phyloP scores from a whole-genome alignment of 202 grass and related monocot genomes.

The Digitaria exilis region DNA sequence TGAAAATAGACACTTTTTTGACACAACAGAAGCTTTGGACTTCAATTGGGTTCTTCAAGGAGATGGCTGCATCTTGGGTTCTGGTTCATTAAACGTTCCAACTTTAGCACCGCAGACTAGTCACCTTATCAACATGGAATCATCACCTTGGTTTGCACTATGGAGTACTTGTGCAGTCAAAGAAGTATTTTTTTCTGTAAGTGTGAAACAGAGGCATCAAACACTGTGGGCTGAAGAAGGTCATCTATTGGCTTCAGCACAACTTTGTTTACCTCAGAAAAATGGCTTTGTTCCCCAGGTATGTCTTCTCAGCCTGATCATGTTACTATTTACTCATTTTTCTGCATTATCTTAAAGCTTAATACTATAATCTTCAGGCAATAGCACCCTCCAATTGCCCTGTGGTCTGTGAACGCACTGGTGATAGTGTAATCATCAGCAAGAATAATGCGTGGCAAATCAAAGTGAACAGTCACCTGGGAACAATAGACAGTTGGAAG shows the following conservation, averaged over 20 bases:
- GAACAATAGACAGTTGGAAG: slow-evolving; percentile 96
- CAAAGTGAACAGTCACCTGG: slow-evolving; percentile 69
- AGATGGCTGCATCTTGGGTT: slow-evolving; percentile 72
- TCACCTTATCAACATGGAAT: slow-evolving; percentile 62
- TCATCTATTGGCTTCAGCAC: slow-evolving; percentile 86
- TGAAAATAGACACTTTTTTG: slow-evolving; percentile 72
- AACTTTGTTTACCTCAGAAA: slow-evolving; percentile 68
- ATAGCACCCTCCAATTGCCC: slow-evolving; percentile 47
- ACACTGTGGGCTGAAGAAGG: slow-evolving; percentile 74
- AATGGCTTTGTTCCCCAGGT: slow-evolving; percentile 62
- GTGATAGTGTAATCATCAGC: slow-evolving; percentile 62
- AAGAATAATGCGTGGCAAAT: slow-evolving; percentile 79
- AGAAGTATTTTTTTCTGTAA: slow-evolving; percentile 85
- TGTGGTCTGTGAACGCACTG: slow-evolving; percentile 52
- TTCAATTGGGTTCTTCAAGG: slow-evolving; percentile 84
- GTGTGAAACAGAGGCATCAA: slow-evolving; percentile 55
- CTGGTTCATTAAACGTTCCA: slow-evolving; percentile 63
- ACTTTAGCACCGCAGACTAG: slow-evolving; percentile 61
- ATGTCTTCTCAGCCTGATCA: slow-evolving; percentile 28
- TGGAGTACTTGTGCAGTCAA: slow-evolving; percentile 46
- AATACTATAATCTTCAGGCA: slow-evolving; percentile 52
- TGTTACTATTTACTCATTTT: slow-evolving; percentile 16
- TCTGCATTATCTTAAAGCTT: slow-evolving; percentile 37
- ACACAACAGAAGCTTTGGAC: slow-evolving; percentile 71
- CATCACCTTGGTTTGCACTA: slow-evolving; percentile 69